Evolutionary conservation across 768 basidiomycete species (phyloP), one percentile per base, ranked within the genome.

Genomic region (Kwoniella sp.): DNA sequence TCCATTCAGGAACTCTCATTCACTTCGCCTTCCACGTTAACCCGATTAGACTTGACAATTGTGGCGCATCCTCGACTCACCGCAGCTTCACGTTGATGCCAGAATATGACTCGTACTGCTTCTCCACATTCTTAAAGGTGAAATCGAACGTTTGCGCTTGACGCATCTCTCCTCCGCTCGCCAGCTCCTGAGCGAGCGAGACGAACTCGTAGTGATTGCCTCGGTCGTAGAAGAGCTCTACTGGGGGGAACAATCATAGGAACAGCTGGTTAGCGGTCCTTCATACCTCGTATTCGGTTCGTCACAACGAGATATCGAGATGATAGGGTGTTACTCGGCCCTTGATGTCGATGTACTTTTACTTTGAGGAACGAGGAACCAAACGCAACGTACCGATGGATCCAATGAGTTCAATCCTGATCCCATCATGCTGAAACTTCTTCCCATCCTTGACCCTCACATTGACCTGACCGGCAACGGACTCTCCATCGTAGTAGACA

Each of bases 131-230:
- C 85, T 97, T 97, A 85, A 99, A 98, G 74, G 88, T 85, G 81
- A 99, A 98, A 57, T 97, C 94, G 71, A 88, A 96, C 9, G 92
- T 92, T 81, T 97, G 94, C 0, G 93, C 93, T 74, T 92, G 89
- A 48, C 96, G 86, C 88, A 99, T 88, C 77, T 99, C 96, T 33
- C 92, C 93, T n/a, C 92, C 92, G 0, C 91, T 88, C 1, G 94
- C 92, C 25, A 97, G 84, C 74, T 98, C 95, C 81, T 97, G 92
- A 0, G 92, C 91, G 72, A 97, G 82, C 7, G 95, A 96, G 10
- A 98, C 83, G 80, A 98, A 98, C 78, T 98, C 96, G 79, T 97
- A 93, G 78, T 98, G 95, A 79, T 97, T 95, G 1, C 95, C 94
- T 22, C 94, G 63, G 83, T 98, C 95, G 76, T 97, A 98, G 83